These are phyloP conservation scores for Alternaria sp. DNA, from an alignment of 2,329 filamentous ascomycete genomes.

Conservation along the genomic window DNA sequence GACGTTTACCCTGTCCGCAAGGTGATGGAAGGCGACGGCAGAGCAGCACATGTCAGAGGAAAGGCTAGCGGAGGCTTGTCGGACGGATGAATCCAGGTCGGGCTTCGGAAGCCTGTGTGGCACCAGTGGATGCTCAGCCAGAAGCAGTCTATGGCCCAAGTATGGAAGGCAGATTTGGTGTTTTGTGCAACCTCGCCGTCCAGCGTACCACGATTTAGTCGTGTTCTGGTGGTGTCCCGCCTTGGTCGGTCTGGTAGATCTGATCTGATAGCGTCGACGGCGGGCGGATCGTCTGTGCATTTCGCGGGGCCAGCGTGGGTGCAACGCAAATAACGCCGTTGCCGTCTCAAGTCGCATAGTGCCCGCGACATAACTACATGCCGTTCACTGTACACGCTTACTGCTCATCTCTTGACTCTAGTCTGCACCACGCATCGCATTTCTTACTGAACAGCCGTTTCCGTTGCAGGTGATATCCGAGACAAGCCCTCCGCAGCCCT, in stretches of 20 bases:
- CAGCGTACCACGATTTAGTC: conserved; percentile 10
- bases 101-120: conserved; percentile 6
- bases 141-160: background rate
- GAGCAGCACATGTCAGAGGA: conserved; percentile 16
- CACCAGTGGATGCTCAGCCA: background rate
- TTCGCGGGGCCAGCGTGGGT: conserved; percentile 29
- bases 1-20: conserved; percentile 7
- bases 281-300: conserved; percentile 29
- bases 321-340: conserved; percentile 31
- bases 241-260: conserved; percentile 17
- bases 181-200: conserved; percentile 9
- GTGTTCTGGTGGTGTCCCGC: conserved; percentile 5
- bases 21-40: conserved; percentile 1
- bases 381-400: conserved; percentile 13
- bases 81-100: conserved; percentile 11
- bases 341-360: conserved; percentile 25
- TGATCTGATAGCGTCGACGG: conserved; percentile 23
- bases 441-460: conserved; percentile 10
- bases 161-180: conserved; percentile 6
- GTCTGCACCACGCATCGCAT: conserved; percentile 14
- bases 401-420: conserved; percentile 5
- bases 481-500: conserved; percentile 15
- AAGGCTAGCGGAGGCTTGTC: conserved; percentile 21
- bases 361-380: conserved; percentile 18
- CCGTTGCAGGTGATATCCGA: conserved; percentile 24